Base-by-base conservation (phyloP, 768 basidiomycete genomes). In the Mycena vulgaris region DNA sequence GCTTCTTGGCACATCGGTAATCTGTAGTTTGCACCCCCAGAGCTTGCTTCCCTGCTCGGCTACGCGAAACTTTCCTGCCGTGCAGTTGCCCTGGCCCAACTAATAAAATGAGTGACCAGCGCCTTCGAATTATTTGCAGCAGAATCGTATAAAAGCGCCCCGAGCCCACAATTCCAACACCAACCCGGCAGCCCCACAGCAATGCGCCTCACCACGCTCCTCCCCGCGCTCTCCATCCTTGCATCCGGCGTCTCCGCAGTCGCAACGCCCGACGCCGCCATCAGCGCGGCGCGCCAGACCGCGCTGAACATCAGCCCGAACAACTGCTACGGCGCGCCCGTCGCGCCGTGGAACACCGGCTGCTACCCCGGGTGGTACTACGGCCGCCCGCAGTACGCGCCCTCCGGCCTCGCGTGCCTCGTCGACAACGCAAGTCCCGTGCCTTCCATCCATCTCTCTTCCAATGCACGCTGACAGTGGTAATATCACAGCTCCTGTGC, bases 311-410 rank as follows among this genome's bases (percentile, higher is more conserved):
- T 68, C 35, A 61, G 8, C 30, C 5, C 40, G 17, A 23, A 19
- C 57, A 52, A 62, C 45, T 25, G 28, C 39, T 68, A 66, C 35
- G 67, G 67, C 51, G 71, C 71, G 19, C 71, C 66, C 11, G 61
- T 62, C 17, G 57, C 63, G 2, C 63, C 63, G 1, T 68, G 71
- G 58, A 16, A 62, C 28, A 11, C 30, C 0, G 52, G 37, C 33
- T 23, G 40, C 59, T 0, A 57, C 1, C 71, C 71, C 19, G 71
- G 71, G 3, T 68, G 71, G 71, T 72, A 72, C 63, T 72, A 64
- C 45, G 71, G 71, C 27, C 10, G 5, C 45, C 30, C 30, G 21
- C 9, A 49, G 21, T 17, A 53, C 30, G 61, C 62, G 14, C 70
- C 70, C 5, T 1, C 8, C 2, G 66, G 67, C 21, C 58, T 69